A percentile compares a stretch with the other conserved stretches of the same genome.
Evolutionary conservation across 257 asterid species (phyloP).

Genomic region (Handroanthus guayacan): DNA sequence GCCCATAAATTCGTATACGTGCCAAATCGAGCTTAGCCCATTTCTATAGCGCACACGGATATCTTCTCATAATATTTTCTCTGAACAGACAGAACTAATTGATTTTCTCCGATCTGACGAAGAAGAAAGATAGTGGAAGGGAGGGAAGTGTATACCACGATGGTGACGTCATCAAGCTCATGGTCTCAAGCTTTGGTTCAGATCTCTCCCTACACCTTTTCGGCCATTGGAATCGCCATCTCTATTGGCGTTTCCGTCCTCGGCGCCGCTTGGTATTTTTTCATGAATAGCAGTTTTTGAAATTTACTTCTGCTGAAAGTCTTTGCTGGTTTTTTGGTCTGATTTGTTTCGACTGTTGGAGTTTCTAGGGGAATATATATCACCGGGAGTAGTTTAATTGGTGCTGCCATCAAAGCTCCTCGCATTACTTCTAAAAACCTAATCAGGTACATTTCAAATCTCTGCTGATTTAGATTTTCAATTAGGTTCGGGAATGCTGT

Average conservation of each 20-base stretch:
- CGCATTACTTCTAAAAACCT: conserved; percentile 84
- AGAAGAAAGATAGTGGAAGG: conserved; percentile 4
- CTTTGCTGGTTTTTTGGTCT: conserved; percentile 15
- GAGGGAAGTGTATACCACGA: conserved; percentile 39
- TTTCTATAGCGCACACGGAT: not conserved
- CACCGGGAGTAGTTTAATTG: conserved; percentile 84
- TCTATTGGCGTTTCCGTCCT: conserved; percentile 98
- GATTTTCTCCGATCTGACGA: conserved; percentile 39
- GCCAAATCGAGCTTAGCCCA: conserved; percentile 11
- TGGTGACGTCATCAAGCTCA: conserved; percentile 81
- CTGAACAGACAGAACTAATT: conserved; percentile 4
- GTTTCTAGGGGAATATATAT: conserved; percentile 74
- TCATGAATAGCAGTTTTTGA: not conserved
- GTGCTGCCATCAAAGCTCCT: conserved; percentile 87
- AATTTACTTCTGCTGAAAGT: not conserved
- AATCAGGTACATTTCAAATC: conserved; percentile 59
- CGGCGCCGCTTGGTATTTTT: conserved; percentile 94
- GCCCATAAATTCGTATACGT: not conserved
- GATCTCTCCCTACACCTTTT: conserved; percentile 94
- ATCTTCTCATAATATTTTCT: conserved; percentile 9
- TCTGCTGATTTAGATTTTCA: conserved; percentile 15
- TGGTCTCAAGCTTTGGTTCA: conserved; percentile 87
- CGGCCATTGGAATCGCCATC: conserved; percentile 92
- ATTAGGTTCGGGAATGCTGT: conserved; percentile 2
- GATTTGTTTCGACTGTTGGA: conserved; percentile 7